Percentiles rank a stretch among this genome's conserved stretches.
Conservation (phyloP, 176 grass and related monocot genomes). For the Thalia dealbata region DNA sequence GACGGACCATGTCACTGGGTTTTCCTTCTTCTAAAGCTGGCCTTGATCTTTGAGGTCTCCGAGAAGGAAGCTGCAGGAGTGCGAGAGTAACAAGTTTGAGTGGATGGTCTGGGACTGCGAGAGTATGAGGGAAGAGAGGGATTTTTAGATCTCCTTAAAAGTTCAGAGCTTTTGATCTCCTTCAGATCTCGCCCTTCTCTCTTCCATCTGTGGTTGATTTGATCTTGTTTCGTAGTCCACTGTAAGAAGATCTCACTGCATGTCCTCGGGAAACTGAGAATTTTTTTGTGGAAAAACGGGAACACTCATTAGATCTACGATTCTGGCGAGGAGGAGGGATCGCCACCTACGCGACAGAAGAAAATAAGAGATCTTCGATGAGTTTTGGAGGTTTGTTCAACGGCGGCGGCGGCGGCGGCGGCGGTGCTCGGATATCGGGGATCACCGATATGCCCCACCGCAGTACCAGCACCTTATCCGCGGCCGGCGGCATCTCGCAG, state of each 20-base stretch:
- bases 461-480: background rate
- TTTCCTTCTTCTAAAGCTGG: background rate
- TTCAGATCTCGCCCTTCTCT: background rate
- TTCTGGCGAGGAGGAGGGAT: background rate
- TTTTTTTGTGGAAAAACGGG: background rate
- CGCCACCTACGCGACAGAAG: background rate
- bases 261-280: background rate
- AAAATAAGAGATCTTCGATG: background rate
- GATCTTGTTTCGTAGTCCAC: background rate
- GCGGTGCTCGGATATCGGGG: constrained; percentile 3
- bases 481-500: constrained; percentile 5
- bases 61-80: background rate
- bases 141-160: background rate
- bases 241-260: background rate
- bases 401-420: constrained; percentile 34
- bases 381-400: constrained; percentile 12
- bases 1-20: background rate
- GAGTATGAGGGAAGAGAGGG: constrained; percentile 5
- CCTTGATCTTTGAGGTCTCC: background rate
- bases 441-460: background rate
- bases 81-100: background rate
- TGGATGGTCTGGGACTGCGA: background rate
- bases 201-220: background rate
- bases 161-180: background rate
- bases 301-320: background rate